Evolutionary conservation across 768 basidiomycete genomes (phyloP), one percentile per base, ranked within the genome.

Genomic region (Lactifluus pinguis): DNA sequence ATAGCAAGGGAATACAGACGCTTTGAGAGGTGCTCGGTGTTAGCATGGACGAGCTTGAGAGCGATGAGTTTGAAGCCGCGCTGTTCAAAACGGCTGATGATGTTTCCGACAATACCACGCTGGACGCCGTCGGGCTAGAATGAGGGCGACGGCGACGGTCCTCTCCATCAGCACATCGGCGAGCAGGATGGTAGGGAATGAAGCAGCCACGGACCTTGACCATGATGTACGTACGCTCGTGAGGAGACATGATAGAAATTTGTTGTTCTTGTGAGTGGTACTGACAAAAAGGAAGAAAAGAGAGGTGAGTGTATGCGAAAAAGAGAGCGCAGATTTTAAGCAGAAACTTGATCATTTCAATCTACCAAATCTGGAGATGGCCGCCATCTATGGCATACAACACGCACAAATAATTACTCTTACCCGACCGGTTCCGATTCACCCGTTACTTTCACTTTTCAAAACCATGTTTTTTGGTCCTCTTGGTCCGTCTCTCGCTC

Each of bases 221-320:
- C 95, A 98, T 98, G 81, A 98, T 98, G 80, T 95, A 98, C 75
- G 95, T 95, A 75, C 92, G 92, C 74, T 98, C 94, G 56, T 66
- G 69, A 72, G 76, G 75, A 68, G 90, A 86, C 87, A 88, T 89
- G 72, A 68, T 74, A 53, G 67, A 65, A 67, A 53, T 47, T 42
- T 34, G 61, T 38, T 57, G 57, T 29, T 65, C 66, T 54, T 60
- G 57, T 48, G 50, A 34, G 41, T 62, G 63, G 56, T 59, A 52
- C 11, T 57, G 55, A 32, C 65, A 67, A 71, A 69, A 67, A 67
- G 64, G 71, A 68, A 67, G 65, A 63, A 67, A 67, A 49, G 67
- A 69, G 64, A 63, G 63, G 63, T 65, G 63, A 59, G 64, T 64
- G 57, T 64, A 56, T 36, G 52, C 49, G 55, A 66, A 62, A 57